phyloP scores from a whole-genome alignment of 495 filamentous ascomycete species.

The Pyrenula aspistea region DNA sequence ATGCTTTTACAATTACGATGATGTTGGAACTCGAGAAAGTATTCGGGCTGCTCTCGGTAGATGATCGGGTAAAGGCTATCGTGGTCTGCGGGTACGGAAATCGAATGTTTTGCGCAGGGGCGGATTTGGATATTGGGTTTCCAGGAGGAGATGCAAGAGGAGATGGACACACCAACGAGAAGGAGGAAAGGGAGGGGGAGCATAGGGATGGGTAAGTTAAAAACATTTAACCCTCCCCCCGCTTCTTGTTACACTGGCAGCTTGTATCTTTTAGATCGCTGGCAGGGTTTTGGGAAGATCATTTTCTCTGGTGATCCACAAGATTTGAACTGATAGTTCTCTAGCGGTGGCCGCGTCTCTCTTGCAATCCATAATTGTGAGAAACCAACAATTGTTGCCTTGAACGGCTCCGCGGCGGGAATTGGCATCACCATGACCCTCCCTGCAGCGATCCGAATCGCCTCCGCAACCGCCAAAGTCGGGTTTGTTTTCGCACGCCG shows the following conservation, averaged over 20 bases:
- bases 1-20: slow-evolving; percentile 51
- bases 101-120: slow-evolving; percentile 53
- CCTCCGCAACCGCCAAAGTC: slow-evolving; percentile 38
- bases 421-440: slow-evolving; percentile 60
- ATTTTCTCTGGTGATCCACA: too few relatives aligned
- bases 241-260: neutral
- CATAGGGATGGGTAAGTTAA: slow-evolving; percentile 33
- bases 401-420: slow-evolving; percentile 54
- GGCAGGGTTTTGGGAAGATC: too few relatives aligned
- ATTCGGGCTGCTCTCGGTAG: slow-evolving; percentile 41
- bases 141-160: slow-evolving; percentile 8
- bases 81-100: slow-evolving; percentile 44
- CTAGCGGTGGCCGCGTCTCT: slow-evolving; percentile 35
- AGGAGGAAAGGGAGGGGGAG: slow-evolving; percentile 20
- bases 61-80: slow-evolving; percentile 43
- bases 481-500: slow-evolving; percentile 55
- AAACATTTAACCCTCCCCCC: too few relatives aligned
- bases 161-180: neutral
- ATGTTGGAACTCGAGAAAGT: slow-evolving; percentile 38
- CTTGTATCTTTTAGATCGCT: too few relatives aligned
- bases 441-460: slow-evolving; percentile 46
- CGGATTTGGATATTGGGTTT: slow-evolving; percentile 47
- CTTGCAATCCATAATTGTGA: slow-evolving; percentile 49
- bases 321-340: neutral
- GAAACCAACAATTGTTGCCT: slow-evolving; percentile 53